These are phyloP conservation scores for Amanita fuliginea DNA, from an alignment of 768 basidiomycete genomes.

Conservation along the genomic window DNA sequence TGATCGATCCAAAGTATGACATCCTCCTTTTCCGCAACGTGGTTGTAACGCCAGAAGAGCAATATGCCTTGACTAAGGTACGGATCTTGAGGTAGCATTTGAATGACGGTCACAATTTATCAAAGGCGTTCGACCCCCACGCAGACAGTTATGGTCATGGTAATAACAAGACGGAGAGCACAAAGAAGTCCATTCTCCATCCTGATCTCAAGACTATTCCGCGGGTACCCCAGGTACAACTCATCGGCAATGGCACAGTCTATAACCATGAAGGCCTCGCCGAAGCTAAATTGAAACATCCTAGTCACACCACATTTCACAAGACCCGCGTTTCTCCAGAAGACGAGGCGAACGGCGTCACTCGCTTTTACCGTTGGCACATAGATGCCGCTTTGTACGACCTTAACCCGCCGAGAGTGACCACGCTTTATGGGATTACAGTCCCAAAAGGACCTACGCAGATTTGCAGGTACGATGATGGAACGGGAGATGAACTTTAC, in stretches of 20 bases:
- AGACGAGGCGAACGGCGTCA: slow-evolving; percentile 67
- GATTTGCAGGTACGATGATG: slow-evolving; percentile 72
- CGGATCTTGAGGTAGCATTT: background rate
- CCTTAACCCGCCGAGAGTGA: slow-evolving; percentile 70
- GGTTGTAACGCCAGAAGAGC: slow-evolving; percentile 66
- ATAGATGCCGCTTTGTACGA: slow-evolving; percentile 83
- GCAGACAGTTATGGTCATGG: slow-evolving; percentile 72
- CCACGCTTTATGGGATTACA: slow-evolving; percentile 69
- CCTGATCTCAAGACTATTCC: slow-evolving; percentile 90
- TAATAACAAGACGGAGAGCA: slow-evolving; percentile 72
- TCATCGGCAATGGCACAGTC: slow-evolving; percentile 82
- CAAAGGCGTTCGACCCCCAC: slow-evolving; percentile 62
- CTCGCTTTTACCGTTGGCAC: slow-evolving; percentile 90
- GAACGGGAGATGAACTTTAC: slow-evolving; percentile 69
- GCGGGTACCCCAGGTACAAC: slow-evolving; percentile 79
- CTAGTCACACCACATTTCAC: slow-evolving; percentile 80
- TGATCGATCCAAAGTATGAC: slow-evolving; percentile 36
- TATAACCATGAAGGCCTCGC: slow-evolving; percentile 74
- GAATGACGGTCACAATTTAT: background rate
- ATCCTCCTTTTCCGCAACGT: slow-evolving; percentile 66
- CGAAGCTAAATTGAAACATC: slow-evolving; percentile 74
- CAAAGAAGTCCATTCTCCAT: slow-evolving; percentile 73
- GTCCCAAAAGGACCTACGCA: slow-evolving; percentile 62
- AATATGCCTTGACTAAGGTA: slow-evolving; percentile 80
- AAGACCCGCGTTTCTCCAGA: slow-evolving; percentile 63